A percentile compares a stretch with the other conserved stretches of the same genome.
These are phyloP conservation scores for Ogataea naganishii DNA, from an alignment of 805 yeast species.

Conservation along the genomic window DNA sequence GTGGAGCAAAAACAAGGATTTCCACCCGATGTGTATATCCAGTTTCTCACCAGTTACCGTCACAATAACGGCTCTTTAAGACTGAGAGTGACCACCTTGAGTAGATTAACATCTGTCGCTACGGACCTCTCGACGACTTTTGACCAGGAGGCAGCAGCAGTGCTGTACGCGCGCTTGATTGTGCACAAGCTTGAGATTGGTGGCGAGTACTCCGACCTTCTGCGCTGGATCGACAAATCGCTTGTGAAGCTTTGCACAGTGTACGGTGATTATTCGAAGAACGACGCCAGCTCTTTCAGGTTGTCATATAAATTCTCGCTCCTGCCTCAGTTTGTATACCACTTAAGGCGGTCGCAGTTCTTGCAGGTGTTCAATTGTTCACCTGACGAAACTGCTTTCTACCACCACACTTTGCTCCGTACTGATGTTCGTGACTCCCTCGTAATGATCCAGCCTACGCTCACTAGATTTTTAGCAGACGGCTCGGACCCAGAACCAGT, in stretches of 20 bases:
- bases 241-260: conserved; percentile 84
- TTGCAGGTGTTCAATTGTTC: conserved; percentile 95
- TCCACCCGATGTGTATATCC: conserved; percentile 36
- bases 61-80: conserved; percentile 91
- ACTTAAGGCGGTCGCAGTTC: conserved; percentile 92
- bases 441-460: conserved; percentile 96
- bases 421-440: conserved; percentile 90
- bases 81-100: conserved; percentile 82
- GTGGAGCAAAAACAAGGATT: conserved; percentile 31
- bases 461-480: conserved; percentile 76
- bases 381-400: conserved; percentile 97
- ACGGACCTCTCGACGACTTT: conserved; percentile 56
- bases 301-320: conserved; percentile 76
- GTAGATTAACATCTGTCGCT: conserved; percentile 39
- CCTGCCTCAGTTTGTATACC: conserved; percentile 93
- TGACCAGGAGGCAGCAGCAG: conserved; percentile 98
- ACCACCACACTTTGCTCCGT: conserved; percentile 83
- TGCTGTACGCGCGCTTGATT: conserved; percentile 83
- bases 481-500: conserved; percentile 84
- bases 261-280: conserved; percentile 89
- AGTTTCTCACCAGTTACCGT: conserved; percentile 87
- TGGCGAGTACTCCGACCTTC: conserved; percentile 61
- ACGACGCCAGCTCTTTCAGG: conserved; percentile 74
- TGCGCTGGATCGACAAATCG: conserved; percentile 92
- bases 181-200: conserved; percentile 87